Evolutionary conservation across 148 eudicot species (phyloP).

Genomic region (Rhododendron griersonianum): DNA sequence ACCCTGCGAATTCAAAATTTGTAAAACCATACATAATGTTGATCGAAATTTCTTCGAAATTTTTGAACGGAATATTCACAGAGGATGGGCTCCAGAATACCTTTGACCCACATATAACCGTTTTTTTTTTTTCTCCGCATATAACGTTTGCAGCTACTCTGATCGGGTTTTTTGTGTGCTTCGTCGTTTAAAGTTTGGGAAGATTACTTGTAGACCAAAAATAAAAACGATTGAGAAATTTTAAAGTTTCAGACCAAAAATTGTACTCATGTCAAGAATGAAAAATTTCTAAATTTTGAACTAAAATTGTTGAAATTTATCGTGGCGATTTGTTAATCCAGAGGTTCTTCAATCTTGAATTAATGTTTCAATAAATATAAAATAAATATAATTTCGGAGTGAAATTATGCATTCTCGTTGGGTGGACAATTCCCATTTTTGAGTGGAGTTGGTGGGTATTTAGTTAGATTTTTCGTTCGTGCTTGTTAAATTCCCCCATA

Average conservation of each 20-base stretch:
- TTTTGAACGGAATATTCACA: neutral
- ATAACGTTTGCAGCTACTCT: too few relatives aligned
- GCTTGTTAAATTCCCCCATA: neutral
- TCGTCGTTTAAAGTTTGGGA: too few relatives aligned
- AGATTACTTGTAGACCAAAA: too few relatives aligned
- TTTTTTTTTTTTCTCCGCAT: too few relatives aligned
- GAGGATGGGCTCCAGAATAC: neutral
- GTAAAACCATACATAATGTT: neutral
- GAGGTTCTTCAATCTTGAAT: neutral
- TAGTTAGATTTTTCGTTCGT: neutral
- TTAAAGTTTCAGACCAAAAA: too few relatives aligned
- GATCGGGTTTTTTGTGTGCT: too few relatives aligned
- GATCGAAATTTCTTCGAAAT: too few relatives aligned
- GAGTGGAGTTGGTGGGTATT: neutral
- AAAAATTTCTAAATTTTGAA: neutral
- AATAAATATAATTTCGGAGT: neutral
- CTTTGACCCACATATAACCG: neutral
- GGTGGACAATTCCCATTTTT: neutral
- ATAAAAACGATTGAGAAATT: too few relatives aligned
- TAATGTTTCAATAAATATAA: neutral
- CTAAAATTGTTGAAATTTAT: neutral
- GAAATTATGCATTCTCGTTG: neutral
- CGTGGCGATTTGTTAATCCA: neutral
- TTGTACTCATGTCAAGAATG: neutral
- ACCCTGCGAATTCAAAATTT: constrained; percentile 15